Conservation (phyloP, 2,329 filamentous ascomycete species). For the Colletotrichum lini region DNA sequence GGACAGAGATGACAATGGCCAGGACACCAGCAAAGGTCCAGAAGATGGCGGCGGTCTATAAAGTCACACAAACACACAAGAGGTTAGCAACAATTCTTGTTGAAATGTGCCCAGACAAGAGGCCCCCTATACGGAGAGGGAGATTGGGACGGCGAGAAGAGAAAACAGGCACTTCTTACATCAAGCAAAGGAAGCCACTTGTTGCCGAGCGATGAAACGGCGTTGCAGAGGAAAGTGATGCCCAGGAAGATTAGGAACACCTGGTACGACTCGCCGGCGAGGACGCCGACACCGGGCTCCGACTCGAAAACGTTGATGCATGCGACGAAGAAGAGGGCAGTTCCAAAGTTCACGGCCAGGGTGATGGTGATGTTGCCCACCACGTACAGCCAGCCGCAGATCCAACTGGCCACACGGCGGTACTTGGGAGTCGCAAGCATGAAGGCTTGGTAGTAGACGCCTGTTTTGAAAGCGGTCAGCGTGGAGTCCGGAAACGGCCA, state of each 20-base stretch:
- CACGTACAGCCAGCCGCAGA: slow-evolving; percentile 82
- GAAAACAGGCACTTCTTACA: slow-evolving; percentile 62
- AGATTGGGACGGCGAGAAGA: too few species aligned
- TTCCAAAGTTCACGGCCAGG: slow-evolving; percentile 86
- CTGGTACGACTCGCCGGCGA: slow-evolving; percentile 72
- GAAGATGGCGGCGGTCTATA: slow-evolving; percentile 78
- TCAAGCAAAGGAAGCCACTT: slow-evolving; percentile 77
- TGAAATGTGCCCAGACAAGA: not conserved
- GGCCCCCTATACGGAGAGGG: not conserved
- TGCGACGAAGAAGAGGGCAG: slow-evolving; percentile 73
- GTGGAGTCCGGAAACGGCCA: slow-evolving; percentile 32
- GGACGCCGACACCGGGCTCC: slow-evolving; percentile 58
- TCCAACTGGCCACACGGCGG: slow-evolving; percentile 77
- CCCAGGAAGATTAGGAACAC: slow-evolving; percentile 80
- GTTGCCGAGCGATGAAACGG: slow-evolving; percentile 78
- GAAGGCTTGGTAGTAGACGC: slow-evolving; percentile 84
- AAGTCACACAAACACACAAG: not conserved
- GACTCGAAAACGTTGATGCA: slow-evolving; percentile 70
- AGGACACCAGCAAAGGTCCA: slow-evolving; percentile 82
- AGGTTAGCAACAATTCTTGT: slow-evolving; percentile 15
- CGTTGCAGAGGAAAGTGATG: slow-evolving; percentile 75
- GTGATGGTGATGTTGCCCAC: slow-evolving; percentile 88
- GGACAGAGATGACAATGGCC: slow-evolving; percentile 73
- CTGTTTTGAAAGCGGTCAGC: slow-evolving; percentile 44
- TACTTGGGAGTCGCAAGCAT: slow-evolving; percentile 76